These are phyloP conservation scores for Leccinum angustisporum DNA, from an alignment of 1,284 basidiomycete species.

Conservation along the genomic window DNA sequence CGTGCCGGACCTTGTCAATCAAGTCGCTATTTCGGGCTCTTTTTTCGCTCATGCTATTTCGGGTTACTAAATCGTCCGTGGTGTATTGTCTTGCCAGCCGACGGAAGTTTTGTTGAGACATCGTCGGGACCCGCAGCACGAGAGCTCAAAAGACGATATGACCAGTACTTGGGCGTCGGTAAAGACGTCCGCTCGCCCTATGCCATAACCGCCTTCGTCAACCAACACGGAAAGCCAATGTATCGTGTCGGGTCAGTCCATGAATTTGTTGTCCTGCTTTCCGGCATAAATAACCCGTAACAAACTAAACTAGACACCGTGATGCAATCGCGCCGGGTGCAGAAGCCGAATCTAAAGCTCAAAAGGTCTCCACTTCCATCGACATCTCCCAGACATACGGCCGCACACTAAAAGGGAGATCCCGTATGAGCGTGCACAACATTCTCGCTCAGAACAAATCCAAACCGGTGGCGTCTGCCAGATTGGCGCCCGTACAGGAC, in stretches of 20 bases:
- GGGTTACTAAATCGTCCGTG: constrained; percentile 3
- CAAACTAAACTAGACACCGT: no score
- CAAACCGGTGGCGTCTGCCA: constrained; percentile 35
- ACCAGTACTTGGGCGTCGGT: constrained; percentile 63
- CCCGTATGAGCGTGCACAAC: constrained; percentile 66
- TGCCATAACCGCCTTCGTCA: constrained; percentile 73
- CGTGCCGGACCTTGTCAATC: no score
- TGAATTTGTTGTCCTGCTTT: no score
- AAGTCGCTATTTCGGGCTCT: constrained; percentile 26
- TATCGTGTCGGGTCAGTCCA: no score
- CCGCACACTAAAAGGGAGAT: constrained; percentile 39
- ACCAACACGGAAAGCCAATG: constrained; percentile 48
- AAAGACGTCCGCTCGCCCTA: constrained; percentile 71
- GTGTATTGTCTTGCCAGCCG: constrained; percentile 41
- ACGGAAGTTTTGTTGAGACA: constrained; percentile 76
- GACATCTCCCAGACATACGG: constrained; percentile 22
- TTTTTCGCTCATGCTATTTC: neutral
- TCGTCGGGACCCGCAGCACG: constrained; percentile 69
- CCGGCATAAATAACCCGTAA: constrained; percentile 3
- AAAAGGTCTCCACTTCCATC: constrained; percentile 34
- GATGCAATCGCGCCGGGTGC: constrained; percentile 44
- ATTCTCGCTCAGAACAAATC: constrained; percentile 56
- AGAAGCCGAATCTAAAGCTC: constrained; percentile 35
- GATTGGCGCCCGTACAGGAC: constrained; percentile 18
- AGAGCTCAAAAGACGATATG: constrained; percentile 72